A percentile compares a stretch with the other conserved stretches of the same genome.
Conservation (phyloP, 1,139 yeast genomes). For the Suhomyces taliae region DNA sequence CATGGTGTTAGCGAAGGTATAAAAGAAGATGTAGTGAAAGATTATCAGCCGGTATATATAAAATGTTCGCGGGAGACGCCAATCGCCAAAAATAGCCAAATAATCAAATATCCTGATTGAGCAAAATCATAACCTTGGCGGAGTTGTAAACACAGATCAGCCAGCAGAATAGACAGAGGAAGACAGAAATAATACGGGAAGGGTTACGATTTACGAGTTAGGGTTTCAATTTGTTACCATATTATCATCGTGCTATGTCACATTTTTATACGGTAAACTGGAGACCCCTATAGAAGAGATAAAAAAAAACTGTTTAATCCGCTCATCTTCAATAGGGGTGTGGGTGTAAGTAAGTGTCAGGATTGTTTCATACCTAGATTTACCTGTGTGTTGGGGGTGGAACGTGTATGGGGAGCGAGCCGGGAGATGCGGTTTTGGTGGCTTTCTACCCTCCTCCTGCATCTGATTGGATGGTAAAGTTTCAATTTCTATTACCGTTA, state of each 20-base stretch:
- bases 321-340: background rate
- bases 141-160: conserved; percentile 6
- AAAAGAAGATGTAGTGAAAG: background rate
- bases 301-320: no score
- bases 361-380: background rate
- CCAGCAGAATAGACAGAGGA: background rate
- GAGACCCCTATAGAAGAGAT: no score
- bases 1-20: conserved; percentile 28
- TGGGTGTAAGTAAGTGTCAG: no score
- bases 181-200: no score
- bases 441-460: background rate
- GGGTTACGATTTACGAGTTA: no score
- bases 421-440: background rate
- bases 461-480: background rate
- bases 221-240: no score
- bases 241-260: no score
- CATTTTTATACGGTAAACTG: no score
- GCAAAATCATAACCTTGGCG: conserved; percentile 8
- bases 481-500: background rate
- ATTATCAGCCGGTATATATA: conserved; percentile 2
- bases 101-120: conserved; percentile 4
- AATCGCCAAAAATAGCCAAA: conserved; percentile 3
- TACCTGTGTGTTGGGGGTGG: background rate
- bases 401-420: background rate
- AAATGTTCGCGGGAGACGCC: background rate